A percentile compares a stretch with the other conserved stretches of the same genome.
Evolutionary conservation across 495 filamentous ascomycete genomes (phyloP).

Genomic region (Neurospora discreta): DNA sequence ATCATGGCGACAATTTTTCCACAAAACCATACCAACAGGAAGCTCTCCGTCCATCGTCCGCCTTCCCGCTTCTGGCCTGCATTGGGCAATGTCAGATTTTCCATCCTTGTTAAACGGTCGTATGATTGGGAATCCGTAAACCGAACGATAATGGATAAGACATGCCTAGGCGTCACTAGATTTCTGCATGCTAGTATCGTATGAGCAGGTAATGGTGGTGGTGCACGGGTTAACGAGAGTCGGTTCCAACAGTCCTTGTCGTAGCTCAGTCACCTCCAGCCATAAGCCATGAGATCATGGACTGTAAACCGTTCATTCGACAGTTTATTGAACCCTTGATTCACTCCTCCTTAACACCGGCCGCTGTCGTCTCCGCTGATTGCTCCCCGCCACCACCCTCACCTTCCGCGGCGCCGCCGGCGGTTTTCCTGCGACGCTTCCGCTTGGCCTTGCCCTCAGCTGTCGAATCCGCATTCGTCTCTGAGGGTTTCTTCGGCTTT

Average conservation of each 20-base stretch:
- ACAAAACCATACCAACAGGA: too few species aligned
- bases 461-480: slow-evolving; percentile 7
- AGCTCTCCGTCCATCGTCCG: too few species aligned
- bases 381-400: background rate
- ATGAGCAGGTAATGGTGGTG: background rate
- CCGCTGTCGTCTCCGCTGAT: slow-evolving; percentile 4
- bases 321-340: background rate
- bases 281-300: background rate
- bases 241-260: background rate
- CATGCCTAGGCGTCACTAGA: background rate
- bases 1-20: background rate
- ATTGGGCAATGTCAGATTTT: background rate
- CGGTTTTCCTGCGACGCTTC: slow-evolving; percentile 34
- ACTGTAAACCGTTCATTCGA: background rate
- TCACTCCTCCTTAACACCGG: slow-evolving; percentile 4
- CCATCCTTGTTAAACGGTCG: background rate
- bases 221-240: background rate
- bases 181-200: background rate
- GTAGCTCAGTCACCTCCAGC: background rate
- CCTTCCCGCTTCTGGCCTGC: too few species aligned
- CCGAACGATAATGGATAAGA: background rate
- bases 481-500: slow-evolving; percentile 8
- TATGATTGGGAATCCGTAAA: background rate
- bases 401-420: slow-evolving; percentile 3
- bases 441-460: slow-evolving; percentile 25